Evolutionary conservation across 495 filamentous ascomycete species (phyloP).

Genomic region (Hypoxylon trugodes): DNA sequence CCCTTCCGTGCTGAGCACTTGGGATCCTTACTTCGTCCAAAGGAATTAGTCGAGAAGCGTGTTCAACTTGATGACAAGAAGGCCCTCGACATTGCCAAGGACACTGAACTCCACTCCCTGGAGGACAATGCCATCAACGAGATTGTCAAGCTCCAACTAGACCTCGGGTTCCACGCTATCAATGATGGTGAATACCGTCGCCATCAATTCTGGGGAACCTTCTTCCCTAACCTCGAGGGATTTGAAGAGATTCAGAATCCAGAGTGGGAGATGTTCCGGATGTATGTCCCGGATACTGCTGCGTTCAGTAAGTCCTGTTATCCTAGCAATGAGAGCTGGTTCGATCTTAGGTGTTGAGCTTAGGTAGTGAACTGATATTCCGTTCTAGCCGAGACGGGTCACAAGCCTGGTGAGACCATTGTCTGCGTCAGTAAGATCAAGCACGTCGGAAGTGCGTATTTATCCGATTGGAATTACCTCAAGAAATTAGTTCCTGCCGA

Average conservation of each 20-base stretch:
- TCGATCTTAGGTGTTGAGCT: slow-evolving; percentile 13
- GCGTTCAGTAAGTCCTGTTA: slow-evolving; percentile 63
- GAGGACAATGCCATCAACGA: slow-evolving; percentile 70
- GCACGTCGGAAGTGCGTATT: slow-evolving; percentile 69
- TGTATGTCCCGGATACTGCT: slow-evolving; percentile 74
- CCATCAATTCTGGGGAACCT: slow-evolving; percentile 64
- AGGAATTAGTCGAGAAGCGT: slow-evolving; percentile 65
- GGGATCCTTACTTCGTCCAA: slow-evolving; percentile 72
- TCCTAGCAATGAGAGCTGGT: too few relatives aligned
- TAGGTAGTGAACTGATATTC: slow-evolving; percentile 13
- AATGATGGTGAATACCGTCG: slow-evolving; percentile 76
- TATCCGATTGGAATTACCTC: slow-evolving; percentile 70
- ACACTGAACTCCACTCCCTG: slow-evolving; percentile 51
- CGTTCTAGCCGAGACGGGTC: slow-evolving; percentile 60
- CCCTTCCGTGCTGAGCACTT: slow-evolving; percentile 79
- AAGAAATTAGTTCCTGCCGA: slow-evolving; percentile 65
- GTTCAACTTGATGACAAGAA: slow-evolving; percentile 55
- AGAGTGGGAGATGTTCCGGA: slow-evolving; percentile 66
- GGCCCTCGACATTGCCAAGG: slow-evolving; percentile 42
- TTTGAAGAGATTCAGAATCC: slow-evolving; percentile 69
- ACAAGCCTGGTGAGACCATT: slow-evolving; percentile 71
- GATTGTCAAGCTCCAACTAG: slow-evolving; percentile 66
- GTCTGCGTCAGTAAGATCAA: slow-evolving; percentile 75
- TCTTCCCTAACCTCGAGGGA: slow-evolving; percentile 73
- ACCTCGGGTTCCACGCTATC: slow-evolving; percentile 68